phyloP scores from a whole-genome alignment of 2,329 filamentous ascomycete genomes.

The Tolypocladium pustulatum region DNA sequence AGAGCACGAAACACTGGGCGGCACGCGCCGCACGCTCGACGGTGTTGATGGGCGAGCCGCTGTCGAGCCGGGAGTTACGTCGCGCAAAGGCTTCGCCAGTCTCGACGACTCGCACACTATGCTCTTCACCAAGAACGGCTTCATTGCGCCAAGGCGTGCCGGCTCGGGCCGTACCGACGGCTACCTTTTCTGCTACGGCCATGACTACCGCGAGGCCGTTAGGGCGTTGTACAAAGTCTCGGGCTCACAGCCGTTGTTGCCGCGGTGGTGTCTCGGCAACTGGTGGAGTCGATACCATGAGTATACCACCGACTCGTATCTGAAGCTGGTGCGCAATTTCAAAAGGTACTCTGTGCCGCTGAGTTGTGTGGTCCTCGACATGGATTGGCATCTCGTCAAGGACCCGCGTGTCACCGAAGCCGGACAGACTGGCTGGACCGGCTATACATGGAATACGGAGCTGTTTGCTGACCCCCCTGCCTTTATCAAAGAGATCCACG shows the following conservation, averaged over 20 bases:
- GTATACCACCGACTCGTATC: slow-evolving; percentile 44
- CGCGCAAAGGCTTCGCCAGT: slow-evolving; percentile 36
- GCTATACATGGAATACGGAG: slow-evolving; percentile 6
- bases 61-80: slow-evolving; percentile 40
- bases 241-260: slow-evolving; percentile 43
- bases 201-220: slow-evolving; percentile 43
- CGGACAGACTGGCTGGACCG: slow-evolving; percentile 37
- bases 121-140: slow-evolving; percentile 43
- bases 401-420: slow-evolving; percentile 31
- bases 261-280: slow-evolving; percentile 49
- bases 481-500: slow-evolving; percentile 41
- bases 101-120: slow-evolving; percentile 46
- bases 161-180: slow-evolving; percentile 37
- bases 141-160: slow-evolving; percentile 33
- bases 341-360: slow-evolving; percentile 39
- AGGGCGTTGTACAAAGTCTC: slow-evolving; percentile 44
- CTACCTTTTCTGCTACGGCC: slow-evolving; percentile 50
- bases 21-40: slow-evolving; percentile 45
- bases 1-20: slow-evolving; percentile 26
- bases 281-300: slow-evolving; percentile 57
- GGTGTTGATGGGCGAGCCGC: slow-evolving; percentile 36
- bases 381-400: slow-evolving; percentile 54
- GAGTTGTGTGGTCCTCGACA: slow-evolving; percentile 50
- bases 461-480: slow-evolving; percentile 44
- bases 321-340: slow-evolving; percentile 47